Percentiles rank a stretch among this genome's conserved stretches.
Conservation (phyloP, 441 rosid genomes). For the Adansonia gregorii region DNA sequence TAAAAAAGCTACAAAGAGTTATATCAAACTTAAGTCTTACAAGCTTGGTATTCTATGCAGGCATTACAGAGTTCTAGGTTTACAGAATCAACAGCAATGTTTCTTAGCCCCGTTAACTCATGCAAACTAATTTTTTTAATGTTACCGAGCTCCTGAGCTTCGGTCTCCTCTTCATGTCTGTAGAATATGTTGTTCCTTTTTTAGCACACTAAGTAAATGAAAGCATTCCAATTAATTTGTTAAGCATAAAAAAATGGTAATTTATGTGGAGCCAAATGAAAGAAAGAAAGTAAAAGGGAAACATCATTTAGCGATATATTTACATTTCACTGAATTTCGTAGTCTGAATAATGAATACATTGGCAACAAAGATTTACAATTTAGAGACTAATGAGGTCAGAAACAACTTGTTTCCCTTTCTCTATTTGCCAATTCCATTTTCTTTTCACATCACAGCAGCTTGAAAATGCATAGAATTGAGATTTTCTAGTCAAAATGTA, state of each 20-base stretch:
- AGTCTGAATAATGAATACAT: neutral
- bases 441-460: neutral
- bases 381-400: neutral
- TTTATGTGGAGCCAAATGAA: neutral
- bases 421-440: neutral
- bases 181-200: no score
- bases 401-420: neutral
- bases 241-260: neutral
- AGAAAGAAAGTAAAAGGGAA: neutral
- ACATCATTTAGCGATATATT: neutral
- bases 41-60: no score
- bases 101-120: no score
- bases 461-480: neutral
- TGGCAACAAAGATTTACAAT: slow-evolving; percentile 1
- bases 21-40: no score
- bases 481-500: neutral
- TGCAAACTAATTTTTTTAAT: no score
- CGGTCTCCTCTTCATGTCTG: no score
- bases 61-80: no score
- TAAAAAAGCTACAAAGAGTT: no score
- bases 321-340: neutral
- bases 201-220: no score
- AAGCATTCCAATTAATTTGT: neutral
- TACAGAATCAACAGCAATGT: no score
- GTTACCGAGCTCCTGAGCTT: no score